Conservation (phyloP, 2,329 filamentous ascomycete species). For the Volutella citrinella region DNA sequence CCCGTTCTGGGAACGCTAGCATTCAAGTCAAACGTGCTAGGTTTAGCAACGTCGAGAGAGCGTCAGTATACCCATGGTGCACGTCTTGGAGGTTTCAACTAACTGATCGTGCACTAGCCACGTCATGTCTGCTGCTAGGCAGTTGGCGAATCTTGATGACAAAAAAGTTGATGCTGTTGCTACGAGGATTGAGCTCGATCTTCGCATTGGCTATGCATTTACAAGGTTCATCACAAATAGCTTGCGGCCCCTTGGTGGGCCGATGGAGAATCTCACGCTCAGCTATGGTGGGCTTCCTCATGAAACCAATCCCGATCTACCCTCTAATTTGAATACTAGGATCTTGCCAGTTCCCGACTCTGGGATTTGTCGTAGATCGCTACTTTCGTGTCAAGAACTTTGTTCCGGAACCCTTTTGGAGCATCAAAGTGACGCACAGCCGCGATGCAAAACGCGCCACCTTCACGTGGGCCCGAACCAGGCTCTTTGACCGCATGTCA, state of each 20-base stretch:
- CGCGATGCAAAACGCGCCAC: constrained; percentile 76
- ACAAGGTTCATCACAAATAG: constrained; percentile 82
- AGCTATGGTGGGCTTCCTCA: constrained; percentile 67
- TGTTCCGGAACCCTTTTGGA: constrained; percentile 88
- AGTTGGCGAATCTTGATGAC: constrained; percentile 76
- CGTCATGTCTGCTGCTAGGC: constrained; percentile 77
- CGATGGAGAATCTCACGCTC: constrained; percentile 62
- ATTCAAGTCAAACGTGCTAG: constrained; percentile 81
- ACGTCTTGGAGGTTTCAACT: too few species aligned
- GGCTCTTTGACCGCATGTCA: constrained; percentile 83
- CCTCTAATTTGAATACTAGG: constrained; percentile 40
- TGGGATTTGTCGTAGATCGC: constrained; percentile 94
- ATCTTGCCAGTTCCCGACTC: constrained; percentile 93
- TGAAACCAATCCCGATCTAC: not conserved
- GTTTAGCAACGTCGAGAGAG: constrained; percentile 95
- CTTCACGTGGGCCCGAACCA: constrained; percentile 79
- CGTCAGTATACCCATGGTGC: constrained; percentile 48
- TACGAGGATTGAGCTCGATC: constrained; percentile 86
- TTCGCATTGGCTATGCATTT: constrained; percentile 89
- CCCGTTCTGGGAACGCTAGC: constrained; percentile 66
- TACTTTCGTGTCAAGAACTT: constrained; percentile 95
- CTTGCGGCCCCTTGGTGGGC: constrained; percentile 68
- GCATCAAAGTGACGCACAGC: constrained; percentile 77
- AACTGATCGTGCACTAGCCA: constrained; percentile 53
- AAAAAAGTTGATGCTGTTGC: constrained; percentile 83